phyloP scores from a whole-genome alignment of 1,284 basidiomycete genomes.

The Erythrobasidium hasegawianum region DNA sequence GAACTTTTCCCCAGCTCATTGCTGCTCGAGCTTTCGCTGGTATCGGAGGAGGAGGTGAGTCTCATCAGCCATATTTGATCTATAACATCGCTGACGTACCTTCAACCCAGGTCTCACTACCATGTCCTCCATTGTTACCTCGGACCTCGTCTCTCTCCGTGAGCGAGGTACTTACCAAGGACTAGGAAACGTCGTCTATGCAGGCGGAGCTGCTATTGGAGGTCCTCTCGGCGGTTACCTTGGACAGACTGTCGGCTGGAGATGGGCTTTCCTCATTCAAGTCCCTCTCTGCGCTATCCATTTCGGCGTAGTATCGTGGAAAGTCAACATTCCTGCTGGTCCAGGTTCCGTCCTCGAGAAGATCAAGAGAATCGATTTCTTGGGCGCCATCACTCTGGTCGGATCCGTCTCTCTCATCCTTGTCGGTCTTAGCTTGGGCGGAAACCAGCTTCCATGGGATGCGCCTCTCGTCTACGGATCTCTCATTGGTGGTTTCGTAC shows the following conservation, averaged over 20 bases:
- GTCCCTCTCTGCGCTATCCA: slow-evolving; percentile 50
- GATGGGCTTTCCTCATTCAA: slow-evolving; percentile 38
- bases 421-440: slow-evolving; percentile 48
- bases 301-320: slow-evolving; percentile 49
- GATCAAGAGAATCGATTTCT: slow-evolving; percentile 51
- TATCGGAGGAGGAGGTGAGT: slow-evolving; percentile 42
- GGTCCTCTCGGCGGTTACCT: slow-evolving; percentile 41
- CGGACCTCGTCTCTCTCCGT: slow-evolving; percentile 39
- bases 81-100: not conserved
- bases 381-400: slow-evolving; percentile 50
- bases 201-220: slow-evolving; percentile 49
- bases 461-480: slow-evolving; percentile 68
- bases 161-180: slow-evolving; percentile 40
- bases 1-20: slow-evolving; percentile 39
- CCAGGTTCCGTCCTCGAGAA: slow-evolving; percentile 49
- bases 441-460: slow-evolving; percentile 55
- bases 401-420: slow-evolving; percentile 48
- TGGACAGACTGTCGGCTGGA: slow-evolving; percentile 41
- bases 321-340: slow-evolving; percentile 50
- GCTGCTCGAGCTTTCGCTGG: slow-evolving; percentile 42
- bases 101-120: slow-evolving; percentile 26
- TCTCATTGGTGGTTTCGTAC: slow-evolving; percentile 59
- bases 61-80: not conserved
- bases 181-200: slow-evolving; percentile 49
- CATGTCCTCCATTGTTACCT: slow-evolving; percentile 39